A percentile compares a stretch with the other conserved stretches of the same genome.
phyloP scores from a whole-genome alignment of 768 basidiomycete genomes.

The Naganishia vishniacii region DNA sequence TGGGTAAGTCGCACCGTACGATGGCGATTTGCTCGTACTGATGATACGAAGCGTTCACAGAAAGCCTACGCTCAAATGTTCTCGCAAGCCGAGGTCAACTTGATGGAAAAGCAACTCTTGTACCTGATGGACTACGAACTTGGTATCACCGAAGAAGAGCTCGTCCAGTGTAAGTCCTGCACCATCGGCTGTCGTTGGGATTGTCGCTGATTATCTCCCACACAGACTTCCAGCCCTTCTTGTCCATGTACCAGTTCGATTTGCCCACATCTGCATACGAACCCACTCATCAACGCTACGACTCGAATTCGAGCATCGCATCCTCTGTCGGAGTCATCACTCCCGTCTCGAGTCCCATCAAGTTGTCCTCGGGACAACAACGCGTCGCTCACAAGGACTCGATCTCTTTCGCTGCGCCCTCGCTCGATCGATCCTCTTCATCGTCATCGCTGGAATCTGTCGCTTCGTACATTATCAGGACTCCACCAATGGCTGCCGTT shows the following conservation, averaged over 20 bases:
- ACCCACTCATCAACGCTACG: conserved; percentile 24
- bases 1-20: conserved; percentile 56
- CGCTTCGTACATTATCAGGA: conserved; percentile 24
- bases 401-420: conserved; percentile 39
- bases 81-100: conserved; percentile 61
- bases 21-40: background rate
- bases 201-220: background rate
- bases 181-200: background rate
- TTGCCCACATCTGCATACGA: conserved; percentile 28
- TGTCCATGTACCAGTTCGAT: conserved; percentile 38
- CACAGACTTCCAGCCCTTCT: conserved; percentile 45
- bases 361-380: conserved; percentile 28
- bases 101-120: conserved; percentile 95
- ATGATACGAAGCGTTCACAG: conserved; percentile 46
- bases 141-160: conserved; percentile 43
- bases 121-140: conserved; percentile 65
- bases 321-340: conserved; percentile 18
- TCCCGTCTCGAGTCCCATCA: conserved; percentile 13
- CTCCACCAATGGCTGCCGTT: conserved; percentile 9
- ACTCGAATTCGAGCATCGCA: conserved; percentile 37
- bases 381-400: conserved; percentile 33
- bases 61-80: conserved; percentile 61
- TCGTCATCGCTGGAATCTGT: conserved; percentile 45
- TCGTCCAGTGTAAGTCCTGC: conserved; percentile 29
- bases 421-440: conserved; percentile 46